Conservation (phyloP, 371 early-diverging fungal species). For the Nematocida sp. region DNA sequence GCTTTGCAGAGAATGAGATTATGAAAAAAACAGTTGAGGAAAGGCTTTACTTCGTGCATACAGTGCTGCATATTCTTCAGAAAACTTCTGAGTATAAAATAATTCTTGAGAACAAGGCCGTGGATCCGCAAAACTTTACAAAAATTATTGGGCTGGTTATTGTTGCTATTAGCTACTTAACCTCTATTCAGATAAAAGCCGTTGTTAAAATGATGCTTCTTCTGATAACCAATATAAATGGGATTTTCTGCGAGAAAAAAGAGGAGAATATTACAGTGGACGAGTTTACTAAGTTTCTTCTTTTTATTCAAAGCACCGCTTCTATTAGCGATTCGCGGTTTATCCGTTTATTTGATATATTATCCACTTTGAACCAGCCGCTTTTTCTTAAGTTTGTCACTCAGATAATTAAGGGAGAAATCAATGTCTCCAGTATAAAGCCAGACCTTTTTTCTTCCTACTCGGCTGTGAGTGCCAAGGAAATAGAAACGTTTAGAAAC, state of each 20-base stretch:
- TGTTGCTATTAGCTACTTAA: slow-evolving; percentile 14
- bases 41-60: slow-evolving; percentile 14
- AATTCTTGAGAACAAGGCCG: slow-evolving; percentile 26
- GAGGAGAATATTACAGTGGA: slow-evolving; percentile 25
- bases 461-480: slow-evolving; percentile 8
- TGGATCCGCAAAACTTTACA: slow-evolving; percentile 4
- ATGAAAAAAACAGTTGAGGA: slow-evolving; percentile 3
- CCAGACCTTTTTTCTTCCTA: slow-evolving; percentile 17
- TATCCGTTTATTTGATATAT: slow-evolving; percentile 27
- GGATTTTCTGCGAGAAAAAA: slow-evolving; percentile 20
- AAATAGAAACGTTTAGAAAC: slow-evolving; percentile 39
- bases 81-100: slow-evolving; percentile 27
- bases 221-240: slow-evolving; percentile 29
- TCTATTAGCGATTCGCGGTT: slow-evolving; percentile 37
- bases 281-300: slow-evolving; percentile 32
- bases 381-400: slow-evolving; percentile 12
- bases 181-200: background rate
- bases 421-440: slow-evolving; percentile 27
- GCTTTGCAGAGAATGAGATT: slow-evolving; percentile 12
- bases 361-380: slow-evolving; percentile 36
- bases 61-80: slow-evolving; percentile 21
- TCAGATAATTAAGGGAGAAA: slow-evolving; percentile 11
- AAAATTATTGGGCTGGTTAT: slow-evolving; percentile 35
- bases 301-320: slow-evolving; percentile 42
- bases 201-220: slow-evolving; percentile 36